phyloP scores from a whole-genome alignment of 176 grass and related monocot genomes.

The Tuctoria greenei region DNA sequence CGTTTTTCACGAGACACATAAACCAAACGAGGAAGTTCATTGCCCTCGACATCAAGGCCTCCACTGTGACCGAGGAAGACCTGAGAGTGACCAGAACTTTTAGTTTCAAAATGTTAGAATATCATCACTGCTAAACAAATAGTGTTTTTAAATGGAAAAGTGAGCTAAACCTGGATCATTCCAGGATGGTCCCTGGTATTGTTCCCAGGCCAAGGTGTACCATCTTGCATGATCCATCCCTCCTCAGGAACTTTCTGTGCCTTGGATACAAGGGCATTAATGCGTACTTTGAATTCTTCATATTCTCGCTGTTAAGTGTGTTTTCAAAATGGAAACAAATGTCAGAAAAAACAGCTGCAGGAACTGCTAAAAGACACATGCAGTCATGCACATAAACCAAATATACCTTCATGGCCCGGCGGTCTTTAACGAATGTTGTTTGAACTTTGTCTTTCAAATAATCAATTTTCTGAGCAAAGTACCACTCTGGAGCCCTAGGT shows the following conservation, averaged over 20 bases:
- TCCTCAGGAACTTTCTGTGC: conserved; percentile 96
- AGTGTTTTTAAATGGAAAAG: conserved; percentile 13
- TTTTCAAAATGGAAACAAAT: conserved; percentile 24
- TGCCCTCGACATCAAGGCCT: conserved; percentile 82
- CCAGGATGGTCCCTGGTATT: conserved; percentile 99
- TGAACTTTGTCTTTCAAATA: conserved; percentile 97
- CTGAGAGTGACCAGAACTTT: conserved; percentile 44
- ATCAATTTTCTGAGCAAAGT: conserved; percentile 96
- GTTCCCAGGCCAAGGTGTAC: conserved; percentile 97
- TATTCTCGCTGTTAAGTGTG: conserved; percentile 83
- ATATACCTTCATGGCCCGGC: conserved; percentile 96
- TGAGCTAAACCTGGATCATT: conserved; percentile 83
- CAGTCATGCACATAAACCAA: conserved; percentile 10
- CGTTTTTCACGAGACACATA: conserved; percentile 99
- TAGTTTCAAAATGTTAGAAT: not conserved
- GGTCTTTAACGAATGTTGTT: conserved; percentile 88
- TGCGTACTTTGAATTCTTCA: conserved; percentile 94
- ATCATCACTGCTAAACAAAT: conserved; percentile 27
- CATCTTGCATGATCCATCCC: conserved; percentile 99
- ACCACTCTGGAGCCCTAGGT: conserved; percentile 91
- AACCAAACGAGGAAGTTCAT: conserved; percentile 94
- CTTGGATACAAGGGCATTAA: conserved; percentile 90
- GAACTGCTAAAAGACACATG: conserved; percentile 16
- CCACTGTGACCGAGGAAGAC: conserved; percentile 99
- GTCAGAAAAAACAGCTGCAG: conserved; percentile 11